These are phyloP conservation scores for Berkeleyomyces rouxiae DNA, from an alignment of 2,329 filamentous ascomycete species.

Conservation along the genomic window DNA sequence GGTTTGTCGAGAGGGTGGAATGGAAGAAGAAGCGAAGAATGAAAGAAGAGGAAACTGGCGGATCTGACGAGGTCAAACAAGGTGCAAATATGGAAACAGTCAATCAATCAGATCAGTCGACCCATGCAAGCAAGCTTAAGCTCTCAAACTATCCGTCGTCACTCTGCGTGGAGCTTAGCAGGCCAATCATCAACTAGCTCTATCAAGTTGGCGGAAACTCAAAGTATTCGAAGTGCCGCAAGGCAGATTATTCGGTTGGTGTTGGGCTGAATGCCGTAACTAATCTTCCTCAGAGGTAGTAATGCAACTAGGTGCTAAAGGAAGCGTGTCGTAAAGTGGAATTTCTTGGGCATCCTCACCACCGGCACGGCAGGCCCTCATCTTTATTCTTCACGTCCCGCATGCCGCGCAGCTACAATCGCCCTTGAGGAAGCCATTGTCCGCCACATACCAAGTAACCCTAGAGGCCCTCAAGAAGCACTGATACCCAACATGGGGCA, in stretches of 20 bases:
- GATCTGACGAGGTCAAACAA: background rate
- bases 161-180: background rate
- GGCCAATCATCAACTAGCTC: background rate
- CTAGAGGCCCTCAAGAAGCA: background rate
- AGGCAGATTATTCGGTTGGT: no score
- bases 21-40: background rate
- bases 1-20: background rate
- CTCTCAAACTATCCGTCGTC: no score
- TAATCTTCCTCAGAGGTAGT: no score
- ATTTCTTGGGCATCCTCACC: no score
- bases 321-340: no score
- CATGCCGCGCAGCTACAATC: background rate
- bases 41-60: background rate
- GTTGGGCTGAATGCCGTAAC: no score
- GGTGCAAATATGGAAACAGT: background rate
- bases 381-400: no score
- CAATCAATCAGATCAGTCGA: background rate
- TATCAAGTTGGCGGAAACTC: background rate
- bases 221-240: no score
- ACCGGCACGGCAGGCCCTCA: no score
- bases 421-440: background rate
- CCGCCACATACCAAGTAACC: background rate
- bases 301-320: no score
- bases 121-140: background rate
- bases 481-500: background rate